Evolutionary conservation across 805 yeast species (phyloP), one percentile per base, ranked within the genome.

Genomic region (Spathaspora boniae): DNA sequence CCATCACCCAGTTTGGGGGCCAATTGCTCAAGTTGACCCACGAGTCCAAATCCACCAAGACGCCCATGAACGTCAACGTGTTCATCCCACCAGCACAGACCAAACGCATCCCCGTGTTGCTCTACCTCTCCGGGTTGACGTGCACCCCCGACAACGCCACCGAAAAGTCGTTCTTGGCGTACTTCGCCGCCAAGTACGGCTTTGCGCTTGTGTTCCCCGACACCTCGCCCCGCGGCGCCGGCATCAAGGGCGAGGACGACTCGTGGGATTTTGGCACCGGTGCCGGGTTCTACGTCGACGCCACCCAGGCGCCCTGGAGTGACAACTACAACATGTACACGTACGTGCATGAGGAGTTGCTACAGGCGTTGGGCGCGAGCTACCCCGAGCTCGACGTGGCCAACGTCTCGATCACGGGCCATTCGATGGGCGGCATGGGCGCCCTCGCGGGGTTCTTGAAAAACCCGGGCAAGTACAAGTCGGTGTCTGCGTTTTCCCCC

Each of bases 381-480:
- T 72, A 58, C 36, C 41, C 63, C 2, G 58, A 61, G 26, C 64
- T 91, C 41, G 87, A 91, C 58, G 79, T 82, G 43, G 56, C 62
- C 26, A 80, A 74, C 26, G 72, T 80, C 34, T 75, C 91, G 15
- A 77, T 91, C 45, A 79, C 93, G n/a, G 98, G 98, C 29, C 98
- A 93, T 59, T 93, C 98, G 1, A 93, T 93, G 98, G 98, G 98
- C 33, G 98, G 98, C 1, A 86, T 76, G 56, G 98, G 98, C 38
- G 95, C 98, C 0, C 61, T 91, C 41, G 65, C 82, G 41, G 72
- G 76, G 11, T 74, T 70, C 46, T 62, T 91, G 41, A 75, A 71
- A 43, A 78, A 83, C 56, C 86, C 89, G 1, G 82, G 79, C 1
- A 68, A 67, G 49, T 91, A 83, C 68, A 76, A 76, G 54, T 79